Evolutionary conservation across 345 rosid species (phyloP), one percentile per base, ranked within the genome.

Genomic region (Camelina hispida): DNA sequence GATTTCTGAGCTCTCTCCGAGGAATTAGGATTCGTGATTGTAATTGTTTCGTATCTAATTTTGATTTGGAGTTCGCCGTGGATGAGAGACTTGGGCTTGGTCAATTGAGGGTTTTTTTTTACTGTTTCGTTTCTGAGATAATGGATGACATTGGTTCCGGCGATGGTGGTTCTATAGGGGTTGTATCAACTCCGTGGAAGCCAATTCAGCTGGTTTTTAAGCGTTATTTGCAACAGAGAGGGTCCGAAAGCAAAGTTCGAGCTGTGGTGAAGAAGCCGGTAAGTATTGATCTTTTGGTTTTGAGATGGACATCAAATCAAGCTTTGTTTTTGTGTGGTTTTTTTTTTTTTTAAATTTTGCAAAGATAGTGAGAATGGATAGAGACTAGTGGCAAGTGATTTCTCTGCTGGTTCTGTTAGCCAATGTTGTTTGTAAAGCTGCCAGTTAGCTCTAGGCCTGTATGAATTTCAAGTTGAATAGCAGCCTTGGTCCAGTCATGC

Each of bases 191-290:
- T 0, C 50, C 72, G 16, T 92, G 97, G 98, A 80, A 70, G 83
- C 98, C 98, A 9, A 82, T 78, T 80, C 89, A 83, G 89, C 80
- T 89, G 23, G 84, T 81, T 64, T 93, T 91, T 75, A 74, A 81
- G 61, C 58, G 82, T 17, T 91, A 85, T 80, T 54, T 47, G 43
- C 68, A 73, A 1, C 73, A 42, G 56, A 80, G 64, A 15, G 84
- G 28, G 32, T 48, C 85, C 51, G 83, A 52, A 47, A 74, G 40
- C 75, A 81, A 73, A 83, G 52, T 82, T 79, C 83, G 83, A 22
- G 84, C 86, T 56, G 71, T 75, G 40, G 89, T 85, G 44, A 85
- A 87, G 84, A 88, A 82, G 78, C 80, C 97, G 68, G 98, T 93
- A 58, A 83, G 98, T 81, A 28, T 32, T 83, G 42, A 48, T 71